Evolutionary conservation across 176 grass and related monocot genomes (phyloP).

Genomic region (Raddia guianensis): DNA sequence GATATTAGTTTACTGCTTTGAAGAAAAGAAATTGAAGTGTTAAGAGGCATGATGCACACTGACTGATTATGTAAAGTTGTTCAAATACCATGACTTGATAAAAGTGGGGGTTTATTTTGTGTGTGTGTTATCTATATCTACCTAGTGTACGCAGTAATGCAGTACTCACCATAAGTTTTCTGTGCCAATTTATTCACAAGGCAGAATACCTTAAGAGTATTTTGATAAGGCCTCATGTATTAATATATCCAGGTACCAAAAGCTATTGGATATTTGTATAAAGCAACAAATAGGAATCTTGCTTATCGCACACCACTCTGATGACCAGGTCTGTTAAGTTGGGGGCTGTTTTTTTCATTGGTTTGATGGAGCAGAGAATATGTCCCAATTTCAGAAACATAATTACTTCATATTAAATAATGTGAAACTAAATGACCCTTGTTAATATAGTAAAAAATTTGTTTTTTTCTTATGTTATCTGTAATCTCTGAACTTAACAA

Average conservation of each 20-base stretch:
- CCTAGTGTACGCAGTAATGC: not conserved
- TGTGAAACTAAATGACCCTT: not conserved
- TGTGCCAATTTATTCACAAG: constrained; percentile 15
- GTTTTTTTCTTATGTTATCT: not conserved
- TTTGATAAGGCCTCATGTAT: constrained; percentile 26
- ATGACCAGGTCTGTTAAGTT: constrained; percentile 77
- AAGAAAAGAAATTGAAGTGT: not conserved
- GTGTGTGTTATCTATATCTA: constrained; percentile 13
- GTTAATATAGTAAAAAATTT: not conserved
- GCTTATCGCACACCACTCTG: constrained; percentile 88
- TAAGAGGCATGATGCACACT: constrained; percentile 1
- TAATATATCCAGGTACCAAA: constrained; percentile 77
- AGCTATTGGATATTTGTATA: constrained; percentile 74
- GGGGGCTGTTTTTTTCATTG: constrained; percentile 4
- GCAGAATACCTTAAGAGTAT: constrained; percentile 20
- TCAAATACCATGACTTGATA: not conserved
- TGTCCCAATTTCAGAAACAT: not conserved
- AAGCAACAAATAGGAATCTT: constrained; percentile 81
- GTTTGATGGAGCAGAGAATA: constrained; percentile 15
- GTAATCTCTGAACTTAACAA: not conserved
- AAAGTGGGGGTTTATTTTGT: not conserved
- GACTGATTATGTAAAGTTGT: not conserved
- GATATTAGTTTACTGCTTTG: not conserved
- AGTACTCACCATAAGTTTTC: not conserved
- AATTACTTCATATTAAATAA: constrained; percentile 6